Evolutionary conservation across 106 monocot species (phyloP), one percentile per base, ranked within the genome.

Genomic region (Chionographis japonica): DNA sequence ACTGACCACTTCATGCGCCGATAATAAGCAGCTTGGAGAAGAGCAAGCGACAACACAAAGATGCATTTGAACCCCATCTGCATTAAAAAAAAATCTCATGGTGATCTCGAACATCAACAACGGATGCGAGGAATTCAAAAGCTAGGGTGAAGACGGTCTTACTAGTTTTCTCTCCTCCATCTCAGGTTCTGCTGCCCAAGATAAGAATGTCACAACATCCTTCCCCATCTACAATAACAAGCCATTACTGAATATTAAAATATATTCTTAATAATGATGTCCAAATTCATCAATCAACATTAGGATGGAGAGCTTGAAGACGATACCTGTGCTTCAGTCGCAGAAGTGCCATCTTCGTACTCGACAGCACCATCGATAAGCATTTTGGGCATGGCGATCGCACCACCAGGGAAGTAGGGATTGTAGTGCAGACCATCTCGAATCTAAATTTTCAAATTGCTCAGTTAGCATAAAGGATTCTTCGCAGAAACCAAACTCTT

Each of bases 371-470:
- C 92, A 74, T 95, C 92, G 72, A 71, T 92, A 65, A 95, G 95
- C 95, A 95, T 95, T 77, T 95, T 79, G 36, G 95, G 95, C 95
- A 95, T 95, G 12, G 91, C 91, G 54, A 95, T 95, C 38, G 95
- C 95, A 67, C 91, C 95, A 54, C 95, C 95, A 76, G 91, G 86
- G 38, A 95, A 95, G 69, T 95, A 95, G 38, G 95, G 95, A 78
- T 95, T 91, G 66, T 95, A 92, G 53, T 91, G 80, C 67, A 95
- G 67, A 2, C 95, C 95, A 1, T 95, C 95, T 49, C 95, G 72
- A 56, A 95, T 91, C 91, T 95, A 68, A 4, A 75, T 68, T 10
- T 54, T 52, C 27, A 37, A 61, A 27, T n/a, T 59, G 19, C 27
- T 50, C 41, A 4, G 18, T 46, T 19, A 35, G 5, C 9, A 46